Evolutionary conservation across 1,139 yeast species (phyloP).

Genomic region (Pichia sp.): DNA sequence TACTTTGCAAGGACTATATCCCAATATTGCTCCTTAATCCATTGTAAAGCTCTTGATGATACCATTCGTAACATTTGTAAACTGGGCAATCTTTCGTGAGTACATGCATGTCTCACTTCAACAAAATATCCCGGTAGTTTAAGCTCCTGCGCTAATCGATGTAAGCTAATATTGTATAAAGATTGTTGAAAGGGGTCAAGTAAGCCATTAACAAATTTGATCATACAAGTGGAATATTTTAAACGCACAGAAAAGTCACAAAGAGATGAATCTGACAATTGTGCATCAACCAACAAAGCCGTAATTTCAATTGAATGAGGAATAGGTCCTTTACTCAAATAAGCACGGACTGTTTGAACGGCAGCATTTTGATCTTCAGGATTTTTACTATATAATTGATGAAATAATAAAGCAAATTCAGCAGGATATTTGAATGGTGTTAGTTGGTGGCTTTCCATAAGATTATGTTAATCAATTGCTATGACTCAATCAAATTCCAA

Average conservation of each 20-base stretch:
- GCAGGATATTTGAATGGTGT: slow-evolving; percentile 14
- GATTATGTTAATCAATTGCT: no score
- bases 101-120: slow-evolving; percentile 83
- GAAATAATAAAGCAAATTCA: slow-evolving; percentile 8
- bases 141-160: slow-evolving; percentile 60
- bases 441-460: slow-evolving; percentile 11
- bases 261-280: slow-evolving; percentile 23
- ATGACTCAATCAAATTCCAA: no score
- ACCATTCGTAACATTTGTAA: slow-evolving; percentile 56
- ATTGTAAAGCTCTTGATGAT: slow-evolving; percentile 53
- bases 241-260: slow-evolving; percentile 31
- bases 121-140: slow-evolving; percentile 79
- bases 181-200: slow-evolving; percentile 84
- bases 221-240: slow-evolving; percentile 68
- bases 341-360: slow-evolving; percentile 53
- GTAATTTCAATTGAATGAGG: slow-evolving; percentile 81
- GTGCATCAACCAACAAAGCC: slow-evolving; percentile 49
- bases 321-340: slow-evolving; percentile 59
- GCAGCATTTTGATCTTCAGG: slow-evolving; percentile 1
- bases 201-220: slow-evolving; percentile 85
- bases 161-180: slow-evolving; percentile 70
- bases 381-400: slow-evolving; percentile 3
- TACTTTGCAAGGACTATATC: slow-evolving; percentile 28
- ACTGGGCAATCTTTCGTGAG: slow-evolving; percentile 81
- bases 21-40: slow-evolving; percentile 83